Evolutionary conservation across 2,329 filamentous ascomycete genomes (phyloP), one percentile per base, ranked within the genome.

Genomic region (Ophiocordyceps robertsii): DNA sequence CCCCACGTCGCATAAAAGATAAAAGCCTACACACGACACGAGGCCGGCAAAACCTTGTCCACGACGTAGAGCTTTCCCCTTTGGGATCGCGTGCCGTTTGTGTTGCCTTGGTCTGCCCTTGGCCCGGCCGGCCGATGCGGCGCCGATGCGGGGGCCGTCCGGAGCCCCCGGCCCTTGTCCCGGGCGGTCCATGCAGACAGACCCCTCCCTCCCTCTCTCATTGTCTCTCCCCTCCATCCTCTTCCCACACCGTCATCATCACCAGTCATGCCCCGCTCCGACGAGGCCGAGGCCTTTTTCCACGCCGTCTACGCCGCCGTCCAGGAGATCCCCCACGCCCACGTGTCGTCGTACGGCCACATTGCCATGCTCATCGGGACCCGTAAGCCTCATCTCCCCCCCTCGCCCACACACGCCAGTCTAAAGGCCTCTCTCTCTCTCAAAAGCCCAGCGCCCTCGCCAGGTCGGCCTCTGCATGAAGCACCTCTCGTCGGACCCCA

Each of bases 381-480:
- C 32, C 84, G 84, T 88, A 65, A 56, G 75, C 65, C 37, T 30
- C 29, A n/a, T 11, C 27, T n/a, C 19, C 10, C 7, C 2, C 10
- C 10, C 6, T 27, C 4, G 2, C 2, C 9, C 21, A 21, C 36
- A 38, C 24, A n/a, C 17, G 17, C 21, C 19, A 29, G 2, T 14
- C 24, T 24, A 14, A 21, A 17, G 13, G 11, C 6, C 3, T 19
- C 9, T 37, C 3, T 19, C 9, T 37, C 6, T 3, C 5, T 37
- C 36, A 24, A 38, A 45, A 85, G 81, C 82, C 3, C 74, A 85
- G 56, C 70, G 82, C 3, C 78, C 82, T 1, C 77, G 89, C 44
- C 90, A 96, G 64, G 89, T 96, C 7, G 90, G 90, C 42, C 72
- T 92, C 38, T 93, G 84, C 60, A 74, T 96, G 24, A 95, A 95